These are phyloP conservation scores for Dendrobium huoshanense DNA, from an alignment of 106 monocot genomes.

Conservation along the genomic window DNA sequence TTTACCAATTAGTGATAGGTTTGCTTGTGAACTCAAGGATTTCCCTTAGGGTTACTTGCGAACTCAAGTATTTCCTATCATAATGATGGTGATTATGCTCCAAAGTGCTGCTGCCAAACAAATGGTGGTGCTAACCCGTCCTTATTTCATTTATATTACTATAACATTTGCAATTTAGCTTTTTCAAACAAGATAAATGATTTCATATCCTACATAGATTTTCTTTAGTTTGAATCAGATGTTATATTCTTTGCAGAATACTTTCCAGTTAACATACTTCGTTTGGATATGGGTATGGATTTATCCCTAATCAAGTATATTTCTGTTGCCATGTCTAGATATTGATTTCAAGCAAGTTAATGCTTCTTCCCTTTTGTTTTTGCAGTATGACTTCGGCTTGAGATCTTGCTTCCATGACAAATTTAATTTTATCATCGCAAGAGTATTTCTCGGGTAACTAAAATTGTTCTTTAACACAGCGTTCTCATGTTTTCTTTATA, in stretches of 20 bases:
- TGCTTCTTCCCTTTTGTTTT: neutral
- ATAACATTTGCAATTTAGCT: too few species aligned
- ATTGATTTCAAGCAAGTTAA: neutral
- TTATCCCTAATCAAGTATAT: neutral
- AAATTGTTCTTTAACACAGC: neutral
- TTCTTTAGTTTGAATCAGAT: neutral
- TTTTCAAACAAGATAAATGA: neutral
- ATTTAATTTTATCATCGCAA: constrained; percentile 30
- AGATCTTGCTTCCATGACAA: constrained; percentile 74
- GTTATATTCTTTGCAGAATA: constrained; percentile 58
- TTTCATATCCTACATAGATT: neutral
- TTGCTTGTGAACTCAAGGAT: too few species aligned
- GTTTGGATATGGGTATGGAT: constrained; percentile 83
- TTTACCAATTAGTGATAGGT: too few species aligned
- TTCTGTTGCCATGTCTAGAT: neutral
- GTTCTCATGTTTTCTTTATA: too few species aligned
- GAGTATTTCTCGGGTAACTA: constrained; percentile 62
- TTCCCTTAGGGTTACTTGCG: too few species aligned
- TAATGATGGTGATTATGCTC: too few species aligned
- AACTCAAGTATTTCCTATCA: too few species aligned
- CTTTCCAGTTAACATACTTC: constrained; percentile 78
- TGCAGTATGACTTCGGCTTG: constrained; percentile 82
- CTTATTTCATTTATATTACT: too few species aligned
- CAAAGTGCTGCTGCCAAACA: too few species aligned
- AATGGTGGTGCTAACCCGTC: too few species aligned